Evolutionary conservation across 208 protist genomes (phyloP), one percentile per base, ranked within the genome.

Genomic region (Balamuthia mandrillaris): DNA sequence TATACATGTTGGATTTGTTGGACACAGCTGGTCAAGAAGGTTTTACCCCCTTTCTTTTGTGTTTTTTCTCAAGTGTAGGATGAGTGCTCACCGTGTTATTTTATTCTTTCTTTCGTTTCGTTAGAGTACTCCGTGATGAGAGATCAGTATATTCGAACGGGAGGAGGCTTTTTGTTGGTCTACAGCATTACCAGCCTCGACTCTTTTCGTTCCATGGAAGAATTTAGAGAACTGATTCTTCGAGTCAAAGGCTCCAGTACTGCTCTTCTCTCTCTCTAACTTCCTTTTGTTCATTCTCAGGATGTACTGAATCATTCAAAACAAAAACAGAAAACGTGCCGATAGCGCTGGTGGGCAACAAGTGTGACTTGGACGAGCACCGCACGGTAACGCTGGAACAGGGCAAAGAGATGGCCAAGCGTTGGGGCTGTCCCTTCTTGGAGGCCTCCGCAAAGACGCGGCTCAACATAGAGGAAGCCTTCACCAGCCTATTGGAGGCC

Each of bases 381-480:
- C 87, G 89, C n/a, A 54, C 83, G 41, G 92, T 95, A 2, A 56
- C 52, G 24, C 70, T 52, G 6, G 35, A 63, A 18, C 89, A 95
- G 63, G 92, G 92, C 39, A 68, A 88, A 24, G 90, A 91, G n/a
- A 68, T 95, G 35, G 86, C 88, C 16, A 79, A 56, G n/a, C 81
- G 65, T 12, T 91, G 89, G 47, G 85, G 81, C 7, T 88, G 85
- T 31, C 41, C 65, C 49, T 94, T 92, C 74, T 63, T 94, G n/a
- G 92, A 94, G 68, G 90, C 90, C 52, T 58, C 91, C 33, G 90
- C 93, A 3, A 95, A 95, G 87, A 87, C 86, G 12, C 81, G 93
- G 47, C 58, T 94, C 7, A 94, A 95, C 24, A 90, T 94, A 24
- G 90, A 94, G 27, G 89, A 92, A 35, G 56, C 78, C 31, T 95